phyloP scores from a whole-genome alignment of 148 eudicot genomes.

The Chenopodium formosanum region DNA sequence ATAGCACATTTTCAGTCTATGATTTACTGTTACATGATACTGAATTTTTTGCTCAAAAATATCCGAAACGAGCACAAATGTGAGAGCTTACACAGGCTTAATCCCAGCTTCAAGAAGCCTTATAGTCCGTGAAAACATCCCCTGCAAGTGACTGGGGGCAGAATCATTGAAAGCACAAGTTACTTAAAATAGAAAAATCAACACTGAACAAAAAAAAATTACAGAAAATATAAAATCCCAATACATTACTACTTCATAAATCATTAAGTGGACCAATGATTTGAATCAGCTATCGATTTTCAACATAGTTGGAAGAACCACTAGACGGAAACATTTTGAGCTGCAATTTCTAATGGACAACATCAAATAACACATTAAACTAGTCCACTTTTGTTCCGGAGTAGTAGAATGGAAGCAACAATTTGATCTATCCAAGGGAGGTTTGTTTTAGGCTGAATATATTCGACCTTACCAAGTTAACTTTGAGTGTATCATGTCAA shows the following conservation, averaged over 20 bases:
- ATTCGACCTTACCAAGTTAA: no score
- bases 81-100: conserved; percentile 73
- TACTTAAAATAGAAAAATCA: not conserved
- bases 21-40: not conserved
- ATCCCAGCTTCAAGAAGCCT: conserved; percentile 96
- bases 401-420: not conserved
- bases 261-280: not conserved
- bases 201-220: not conserved
- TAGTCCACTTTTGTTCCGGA: not conserved
- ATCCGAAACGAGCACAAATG: not conserved
- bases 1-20: not conserved
- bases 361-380: not conserved
- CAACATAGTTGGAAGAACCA: not conserved
- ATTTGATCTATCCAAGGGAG: no score
- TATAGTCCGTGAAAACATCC: conserved; percentile 91
- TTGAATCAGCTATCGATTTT: not conserved
- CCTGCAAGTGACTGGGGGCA: conserved; percentile 84
- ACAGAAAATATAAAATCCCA: not conserved
- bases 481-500: no score
- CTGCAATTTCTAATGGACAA: not conserved
- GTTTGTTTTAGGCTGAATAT: no score
- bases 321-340: not conserved
- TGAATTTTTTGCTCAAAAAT: not conserved
- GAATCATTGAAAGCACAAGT: conserved; percentile 11
- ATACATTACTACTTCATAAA: not conserved